Base-by-base conservation (phyloP, 495 filamentous ascomycete species). In the Neurospora sp. region DNA sequence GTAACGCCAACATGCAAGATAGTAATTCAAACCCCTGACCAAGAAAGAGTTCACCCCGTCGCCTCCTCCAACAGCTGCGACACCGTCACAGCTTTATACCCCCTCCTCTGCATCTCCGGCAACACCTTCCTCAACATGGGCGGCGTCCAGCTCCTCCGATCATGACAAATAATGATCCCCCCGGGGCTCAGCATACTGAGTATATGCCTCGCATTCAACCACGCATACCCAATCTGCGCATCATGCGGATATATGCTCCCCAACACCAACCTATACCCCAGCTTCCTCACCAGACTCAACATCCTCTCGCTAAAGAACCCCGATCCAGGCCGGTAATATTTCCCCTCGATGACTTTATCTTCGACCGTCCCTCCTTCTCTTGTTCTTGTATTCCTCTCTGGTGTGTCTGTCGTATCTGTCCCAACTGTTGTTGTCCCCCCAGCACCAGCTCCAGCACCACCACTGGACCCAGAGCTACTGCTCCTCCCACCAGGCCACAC, bases 221-320 rank as follows among this genome's bases (percentile, higher is more conserved):
- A 84, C 78, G 86, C 82, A 77, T 85, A 90, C 27, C 81, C 81
- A 41, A 97, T 88, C 83, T 94, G 92, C 69, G 93, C 88, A 81
- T 97, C 93, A 82, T 96, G 93, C 16, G 93, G 93, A 80, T 94
- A 96, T 39, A 96, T 90, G 79, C 89, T 90, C 16, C 93, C 93
- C 40, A 97, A 82, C 18, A 94, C 91, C 4, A 94, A 76, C 54
- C 84, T 78, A 78, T 92, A 93, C 0, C 89, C 89, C 62, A 93
- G 71, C 69, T 76, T 79, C 23, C 77, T 74, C 14, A 92, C 80
- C 10, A 90, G 77, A 23, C 80, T 80, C 11, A 90, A 82, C 88
- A 96, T 92, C 8, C 88, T 80, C 12, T 84, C 81, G 75, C 87
- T 92, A 78, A 94, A 96, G 77, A 94, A 90, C 20, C 93, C 93